phyloP scores from a whole-genome alignment of 768 basidiomycete genomes.

The Lanmaoa pseudosensibilis region DNA sequence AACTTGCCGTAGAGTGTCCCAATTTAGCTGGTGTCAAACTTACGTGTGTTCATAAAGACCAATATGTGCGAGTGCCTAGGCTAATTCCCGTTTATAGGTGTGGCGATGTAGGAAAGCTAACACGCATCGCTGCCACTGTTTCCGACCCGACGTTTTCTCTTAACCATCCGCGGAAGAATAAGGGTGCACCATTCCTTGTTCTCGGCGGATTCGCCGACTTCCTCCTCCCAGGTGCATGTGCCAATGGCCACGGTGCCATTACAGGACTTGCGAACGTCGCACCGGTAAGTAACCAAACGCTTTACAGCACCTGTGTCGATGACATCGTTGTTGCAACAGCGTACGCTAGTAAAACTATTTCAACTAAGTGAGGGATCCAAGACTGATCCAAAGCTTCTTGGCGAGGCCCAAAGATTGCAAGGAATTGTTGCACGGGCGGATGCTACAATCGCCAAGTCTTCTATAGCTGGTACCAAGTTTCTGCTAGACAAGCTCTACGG shows the following conservation, averaged over 20 bases:
- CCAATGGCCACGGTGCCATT: constrained; percentile 83
- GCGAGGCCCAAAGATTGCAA: constrained; percentile 74
- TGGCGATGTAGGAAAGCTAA: constrained; percentile 89
- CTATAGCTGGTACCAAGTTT: constrained; percentile 83
- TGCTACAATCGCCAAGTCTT: constrained; percentile 71
- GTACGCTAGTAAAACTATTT: constrained; percentile 59
- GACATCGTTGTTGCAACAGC: constrained; percentile 36
- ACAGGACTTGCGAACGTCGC: constrained; percentile 86
- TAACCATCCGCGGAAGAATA: constrained; percentile 66
- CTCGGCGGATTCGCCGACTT: constrained; percentile 88
- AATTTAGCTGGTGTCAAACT: constrained; percentile 88
- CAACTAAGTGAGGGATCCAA: constrained; percentile 58
- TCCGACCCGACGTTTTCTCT: constrained; percentile 55
- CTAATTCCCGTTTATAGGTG: constrained; percentile 51
- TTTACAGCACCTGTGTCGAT: neutral
- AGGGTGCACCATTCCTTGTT: constrained; percentile 72
- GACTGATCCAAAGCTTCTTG: constrained; percentile 54
- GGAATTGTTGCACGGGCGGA: constrained; percentile 81
- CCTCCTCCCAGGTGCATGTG: constrained; percentile 68
- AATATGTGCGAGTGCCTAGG: neutral
- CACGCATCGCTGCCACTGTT: constrained; percentile 73
- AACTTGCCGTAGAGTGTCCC: constrained; percentile 71
- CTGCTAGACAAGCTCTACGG: constrained; percentile 72
- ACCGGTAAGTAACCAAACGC: constrained; percentile 49
- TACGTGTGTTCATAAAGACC: constrained; percentile 53